A percentile compares a stretch with the other conserved stretches of the same genome.
Conservation (phyloP, 495 filamentous ascomycete species). For the Tuber calosporum region DNA sequence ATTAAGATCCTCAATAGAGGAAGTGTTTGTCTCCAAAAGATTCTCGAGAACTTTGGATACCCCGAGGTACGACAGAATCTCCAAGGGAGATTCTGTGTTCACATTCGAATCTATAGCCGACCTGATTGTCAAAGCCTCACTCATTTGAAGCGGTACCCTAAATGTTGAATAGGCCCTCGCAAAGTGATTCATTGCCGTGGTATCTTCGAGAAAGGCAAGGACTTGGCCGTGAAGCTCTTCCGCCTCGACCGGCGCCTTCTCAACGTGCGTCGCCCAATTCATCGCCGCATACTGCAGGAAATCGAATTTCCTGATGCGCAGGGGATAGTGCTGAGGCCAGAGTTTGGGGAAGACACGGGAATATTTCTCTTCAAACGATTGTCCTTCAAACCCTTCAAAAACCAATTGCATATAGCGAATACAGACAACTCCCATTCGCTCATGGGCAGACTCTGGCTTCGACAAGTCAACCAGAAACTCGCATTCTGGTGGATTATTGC, state of each 20-base stretch:
- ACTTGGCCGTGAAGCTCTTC: background rate
- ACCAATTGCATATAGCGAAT: conserved; percentile 4
- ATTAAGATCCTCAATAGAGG: background rate
- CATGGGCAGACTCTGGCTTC: background rate
- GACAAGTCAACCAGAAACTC: background rate
- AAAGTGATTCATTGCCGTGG: background rate
- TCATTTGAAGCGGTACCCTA: background rate
- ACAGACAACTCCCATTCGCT: background rate
- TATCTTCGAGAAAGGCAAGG: background rate
- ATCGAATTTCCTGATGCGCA: background rate
- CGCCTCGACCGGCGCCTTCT: background rate
- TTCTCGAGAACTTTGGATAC: background rate
- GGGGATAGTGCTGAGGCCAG: background rate
- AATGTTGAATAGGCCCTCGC: background rate
- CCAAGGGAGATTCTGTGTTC: background rate
- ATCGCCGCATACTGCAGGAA: background rate
- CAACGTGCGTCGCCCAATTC: background rate
- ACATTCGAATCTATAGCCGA: background rate
- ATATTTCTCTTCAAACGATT: background rate
- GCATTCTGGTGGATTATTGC: background rate
- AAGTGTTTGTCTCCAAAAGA: conserved; percentile 1
- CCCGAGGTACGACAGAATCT: background rate
- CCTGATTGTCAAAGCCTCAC: background rate
- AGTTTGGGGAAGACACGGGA: background rate
- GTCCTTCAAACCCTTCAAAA: background rate